Base-by-base conservation (phyloP, 2,329 filamentous ascomycete species). In the Pseudogymnoascus sp. region DNA sequence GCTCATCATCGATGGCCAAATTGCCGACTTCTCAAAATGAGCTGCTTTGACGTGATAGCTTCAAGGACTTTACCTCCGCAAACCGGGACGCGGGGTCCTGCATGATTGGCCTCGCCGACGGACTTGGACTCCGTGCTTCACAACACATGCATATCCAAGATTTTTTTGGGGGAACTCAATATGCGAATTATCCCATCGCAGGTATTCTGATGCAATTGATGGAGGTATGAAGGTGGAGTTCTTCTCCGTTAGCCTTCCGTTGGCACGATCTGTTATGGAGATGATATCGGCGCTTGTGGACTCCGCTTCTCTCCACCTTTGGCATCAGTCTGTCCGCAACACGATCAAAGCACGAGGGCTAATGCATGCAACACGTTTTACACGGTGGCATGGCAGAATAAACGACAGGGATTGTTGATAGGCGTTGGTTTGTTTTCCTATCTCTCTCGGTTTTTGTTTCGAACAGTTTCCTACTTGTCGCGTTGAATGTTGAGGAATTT, bases 271-370 rank as follows among this genome's bases (percentile, higher is more conserved):
- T 18, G n/a, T 30, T 23, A 30, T 52, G 2, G 23, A 52, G 41
- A 52, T 26, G 41, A 52, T 52, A 52, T 52, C 41, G 41, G 41
- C 41, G 41, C 41, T 30, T 52, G 41, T 52, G 41, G 41, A 52
- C 23, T 52, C 41, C 41, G 41, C 9, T 52, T 30, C 23, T 28
- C 41, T 30, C 41, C 41, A 52, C 41, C 30, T 30, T 52, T 30
- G 23, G 23, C 26, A n/a, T 15, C 23, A n/a, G n/a, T 18, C 9
- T 30, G 23, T 52, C 23, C n/a, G 23, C 23, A 12, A 52, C 41
- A 52, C 23, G 23, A 18, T 30, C 41, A 30, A 28, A 52, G 23
- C 41, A 52, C 23, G 23, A 52, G 23, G 41, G 23, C 41, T 52
- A 52, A 28, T 52, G 41, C 41, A 52, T 52, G 23, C 41, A 52